Evolutionary conservation across 345 rosid species (phyloP), one percentile per base, ranked within the genome.

Genomic region (Noccaea caerulescens): DNA sequence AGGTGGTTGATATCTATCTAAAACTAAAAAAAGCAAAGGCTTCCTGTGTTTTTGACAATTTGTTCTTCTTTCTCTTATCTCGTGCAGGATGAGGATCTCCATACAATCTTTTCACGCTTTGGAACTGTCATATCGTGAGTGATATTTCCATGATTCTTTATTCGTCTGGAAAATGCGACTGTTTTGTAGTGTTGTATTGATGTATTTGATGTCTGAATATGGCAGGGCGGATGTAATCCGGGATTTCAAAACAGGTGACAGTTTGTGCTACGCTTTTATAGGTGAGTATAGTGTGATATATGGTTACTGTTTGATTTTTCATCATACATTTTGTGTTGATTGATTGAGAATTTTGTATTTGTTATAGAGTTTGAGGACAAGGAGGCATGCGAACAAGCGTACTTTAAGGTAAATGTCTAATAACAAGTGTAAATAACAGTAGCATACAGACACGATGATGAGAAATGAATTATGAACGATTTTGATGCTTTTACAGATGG

Each of bases 191-290:
- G 20, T 47, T 54, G 59, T 64, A 55, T 23, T 72, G 61, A 52
- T 33, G 68, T 61, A 61, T 76, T 50, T 58, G 6, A 30, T 70
- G 16, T 42, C 8, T 66, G 44, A 72, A 66, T 57, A 44, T 87
- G 62, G 53, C 80, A 94, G 97, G 90, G 95, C 97, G 71, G 97
- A 91, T 12, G 57, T 88, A 68, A 94, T 94, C 69, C 90, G 99
- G 58, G 97, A 94, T 72, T 89, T 39, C 70, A 94, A 91, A 85
- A 94, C 96, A 42, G 97, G 99, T 81, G 97, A 91, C 82, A 91
- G 98, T 72, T 87, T 91, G 76, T 89, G 96, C 81, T 94, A 94
- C 74, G 97, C 96, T 18, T 94, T 94, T 73, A 82, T 94, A 38
- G 97, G 99, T 94, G 57, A 79, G 91, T 70, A 30, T 13, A 25